Base-by-base conservation (phyloP, 768 basidiomycete species). In the Rhizopogon vesiculosus region DNA sequence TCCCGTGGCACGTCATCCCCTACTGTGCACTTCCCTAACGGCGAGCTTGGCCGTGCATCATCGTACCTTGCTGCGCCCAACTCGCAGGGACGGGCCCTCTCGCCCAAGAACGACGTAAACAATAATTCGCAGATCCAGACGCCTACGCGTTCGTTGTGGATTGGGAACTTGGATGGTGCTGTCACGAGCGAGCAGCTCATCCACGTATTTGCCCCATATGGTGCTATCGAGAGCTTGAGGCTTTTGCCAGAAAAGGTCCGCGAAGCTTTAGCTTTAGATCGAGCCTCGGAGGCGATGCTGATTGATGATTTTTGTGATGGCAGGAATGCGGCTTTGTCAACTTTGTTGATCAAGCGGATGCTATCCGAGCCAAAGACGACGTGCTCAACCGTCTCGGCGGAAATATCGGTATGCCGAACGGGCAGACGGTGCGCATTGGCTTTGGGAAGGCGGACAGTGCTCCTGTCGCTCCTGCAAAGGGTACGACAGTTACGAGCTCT, bases 301-400 rank as follows among this genome's bases (percentile, higher is more conserved):
- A 70, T 35, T n/a, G 15, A 44, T 45, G 7, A 33, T 50, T 56
- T 39, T 22, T 49, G 25, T 49, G 33, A 15, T 16, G 35, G 48
- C 57, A 98, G 95, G 94, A 97, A 70, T 99, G 97, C 67, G 97
- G 96, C 8, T 99, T 99, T 68, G 96, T 99, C 67, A 99, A 99
- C 69, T 99, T 97, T 68, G 92, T 97, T 44, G 94, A 97, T 60
- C 89, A 91, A 68, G 80, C 85, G 1, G 96, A 98, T 70, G 96
- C 96, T n/a, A 87, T 98, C 60, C 86, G 93, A 56, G 97, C 97
- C 12, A 96, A 97, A 67, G 97, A 99, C 28, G 97, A 99, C 71
- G 95, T 99, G 41, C 79, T 97, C 53, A 98, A 96, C 70, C 86
- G 96, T 22, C 82, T 98, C 25, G 93, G 93, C 45, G 95, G 96